Conservation (phyloP, 2,329 filamentous ascomycete genomes). For the Phialophora verrucosa region DNA sequence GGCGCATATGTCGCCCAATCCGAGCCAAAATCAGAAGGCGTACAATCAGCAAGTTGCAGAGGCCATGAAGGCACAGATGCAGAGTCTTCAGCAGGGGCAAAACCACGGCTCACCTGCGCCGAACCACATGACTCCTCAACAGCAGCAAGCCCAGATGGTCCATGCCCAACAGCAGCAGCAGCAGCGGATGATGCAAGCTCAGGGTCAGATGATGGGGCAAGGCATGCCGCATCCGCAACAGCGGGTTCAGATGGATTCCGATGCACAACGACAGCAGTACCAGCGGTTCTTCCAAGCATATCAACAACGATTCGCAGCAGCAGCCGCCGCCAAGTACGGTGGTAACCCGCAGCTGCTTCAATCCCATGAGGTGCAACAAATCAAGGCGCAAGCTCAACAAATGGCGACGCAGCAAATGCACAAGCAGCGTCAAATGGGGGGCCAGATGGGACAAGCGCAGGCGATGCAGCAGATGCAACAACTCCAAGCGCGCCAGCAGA, state of each 20-base stretch:
- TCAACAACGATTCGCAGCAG: conserved; percentile 27
- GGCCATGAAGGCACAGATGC: conserved; percentile 37
- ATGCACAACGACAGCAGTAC: conserved; percentile 30
- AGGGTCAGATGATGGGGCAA: conserved; percentile 36
- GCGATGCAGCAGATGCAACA: conserved; percentile 24
- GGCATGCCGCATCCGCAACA: conserved; percentile 28
- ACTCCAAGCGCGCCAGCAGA: conserved; percentile 22
- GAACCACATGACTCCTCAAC: conserved; percentile 37
- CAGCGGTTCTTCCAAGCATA: conserved; percentile 28
- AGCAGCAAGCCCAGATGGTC: conserved; percentile 32
- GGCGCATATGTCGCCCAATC: conserved; percentile 42
- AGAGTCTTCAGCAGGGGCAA: conserved; percentile 33
- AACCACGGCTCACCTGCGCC: conserved; percentile 34
- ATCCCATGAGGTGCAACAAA: conserved; percentile 30
- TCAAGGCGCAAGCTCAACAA: conserved; percentile 30
- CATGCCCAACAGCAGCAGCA: conserved; percentile 35
- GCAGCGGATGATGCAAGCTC: conserved; percentile 26
- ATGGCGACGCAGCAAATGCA: conserved; percentile 27
- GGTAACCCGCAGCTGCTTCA: conserved; percentile 37
- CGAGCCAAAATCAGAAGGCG: conserved; percentile 34
- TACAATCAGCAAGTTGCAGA: conserved; percentile 34
- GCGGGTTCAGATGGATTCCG: conserved; percentile 31
- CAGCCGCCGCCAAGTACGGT: conserved; percentile 35
- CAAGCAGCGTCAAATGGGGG: conserved; percentile 22
- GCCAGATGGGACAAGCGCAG: conserved; percentile 5